These are phyloP conservation scores for Blastocystis sp. DNA, from an alignment of 352 stramenopile species.

Conservation along the genomic window DNA sequence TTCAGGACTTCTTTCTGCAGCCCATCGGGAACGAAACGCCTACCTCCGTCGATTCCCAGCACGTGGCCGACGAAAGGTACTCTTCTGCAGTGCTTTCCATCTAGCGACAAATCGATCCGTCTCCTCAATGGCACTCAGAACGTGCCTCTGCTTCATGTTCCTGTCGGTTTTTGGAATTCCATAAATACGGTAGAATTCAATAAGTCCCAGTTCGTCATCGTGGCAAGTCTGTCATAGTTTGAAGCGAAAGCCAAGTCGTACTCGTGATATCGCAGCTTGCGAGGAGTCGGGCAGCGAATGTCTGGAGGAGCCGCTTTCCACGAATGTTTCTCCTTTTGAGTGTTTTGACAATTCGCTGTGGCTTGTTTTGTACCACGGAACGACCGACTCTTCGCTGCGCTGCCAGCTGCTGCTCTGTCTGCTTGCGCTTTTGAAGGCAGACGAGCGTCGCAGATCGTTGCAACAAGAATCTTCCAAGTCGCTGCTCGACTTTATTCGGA, in stretches of 20 bases:
- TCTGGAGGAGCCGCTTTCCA: neutral
- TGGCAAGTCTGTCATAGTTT: neutral
- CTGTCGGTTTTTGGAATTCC: neutral
- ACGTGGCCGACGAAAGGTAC: neutral
- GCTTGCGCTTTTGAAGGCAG: neutral
- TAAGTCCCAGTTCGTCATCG: no score
- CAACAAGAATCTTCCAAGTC: neutral
- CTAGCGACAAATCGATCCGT: neutral
- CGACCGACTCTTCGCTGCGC: neutral
- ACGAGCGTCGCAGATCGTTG: neutral
- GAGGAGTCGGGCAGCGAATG: neutral
- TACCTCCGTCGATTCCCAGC: neutral
- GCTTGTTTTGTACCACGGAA: neutral
- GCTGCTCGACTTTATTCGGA: neutral
- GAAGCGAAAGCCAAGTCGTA: neutral
- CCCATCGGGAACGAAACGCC: neutral
- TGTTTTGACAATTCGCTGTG: neutral
- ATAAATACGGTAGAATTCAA: no score
- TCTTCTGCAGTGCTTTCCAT: no score
- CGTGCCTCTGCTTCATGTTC: neutral
- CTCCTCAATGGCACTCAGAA: neutral
- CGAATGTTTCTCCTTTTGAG: neutral
- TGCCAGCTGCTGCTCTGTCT: neutral
- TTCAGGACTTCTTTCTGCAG: constrained; percentile 13
- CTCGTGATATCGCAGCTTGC: neutral